Evolutionary conservation across 2,329 filamentous ascomycete genomes (phyloP), one percentile per base, ranked within the genome.

Genomic region (Xylariaceae sp.): DNA sequence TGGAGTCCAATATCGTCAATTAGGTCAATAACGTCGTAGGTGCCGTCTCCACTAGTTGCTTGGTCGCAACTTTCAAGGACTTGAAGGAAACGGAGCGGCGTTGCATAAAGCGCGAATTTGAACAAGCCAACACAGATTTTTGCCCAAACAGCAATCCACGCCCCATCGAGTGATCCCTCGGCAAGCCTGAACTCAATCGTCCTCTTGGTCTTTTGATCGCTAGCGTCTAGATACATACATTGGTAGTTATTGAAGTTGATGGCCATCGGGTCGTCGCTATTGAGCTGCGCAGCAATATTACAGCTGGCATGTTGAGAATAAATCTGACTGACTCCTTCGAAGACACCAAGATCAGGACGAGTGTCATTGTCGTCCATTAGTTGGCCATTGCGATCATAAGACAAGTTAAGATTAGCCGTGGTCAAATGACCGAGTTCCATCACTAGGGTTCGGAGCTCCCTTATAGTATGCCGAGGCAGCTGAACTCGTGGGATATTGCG

Each of bases 31-130:
- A 62, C 43, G 16, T 68, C 65, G 47, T 64, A 67, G 2, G 60
- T 64, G 0, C 72, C 70, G 1, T 77, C 77, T 55, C 77, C 77
- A 55, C 76, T 78, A 50, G 76, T 72, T 0, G 77, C 77, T 1
- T 72, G 7, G 1, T 62, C 59, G 24, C 63, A 65, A 7, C 55
- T 60, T 1, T 7, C n/a, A 2, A 68, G 4, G 1, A 66, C 45
- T 3, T 47, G 15, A 2, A 63, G 18, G 23, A 64, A 66, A 13
- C 54, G 42, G 4, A 21, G 20, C 1, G 33, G 16, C 2, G 60
- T 46, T 4, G 63, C 39, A 6, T 58, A 21, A 4, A 64, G 21
- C 9, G 65, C 64, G 30, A 67, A 68, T 21, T 33, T 50, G 30
- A 62, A 45, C 1, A 68, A 16, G 6, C 64, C 61, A 0, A 60